A percentile compares a stretch with the other conserved stretches of the same genome.
Conservation (phyloP, 2,329 filamentous ascomycete genomes). For the Chaetomiaceae sp. region DNA sequence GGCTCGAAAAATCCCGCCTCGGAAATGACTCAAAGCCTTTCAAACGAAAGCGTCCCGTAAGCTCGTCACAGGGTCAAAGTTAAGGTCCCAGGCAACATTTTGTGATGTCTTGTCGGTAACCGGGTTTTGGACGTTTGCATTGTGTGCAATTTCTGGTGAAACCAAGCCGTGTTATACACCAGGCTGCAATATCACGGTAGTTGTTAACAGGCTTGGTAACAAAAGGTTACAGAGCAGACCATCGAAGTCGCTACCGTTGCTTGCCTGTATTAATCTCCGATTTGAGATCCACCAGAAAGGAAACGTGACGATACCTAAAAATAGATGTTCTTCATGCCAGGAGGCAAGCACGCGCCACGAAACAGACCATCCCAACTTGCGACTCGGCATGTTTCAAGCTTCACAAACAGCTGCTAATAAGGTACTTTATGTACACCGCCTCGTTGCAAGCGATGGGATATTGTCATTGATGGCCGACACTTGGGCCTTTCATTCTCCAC, state of each 20-base stretch:
- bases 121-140: background rate
- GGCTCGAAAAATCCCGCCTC: background rate
- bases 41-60: background rate
- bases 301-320: background rate
- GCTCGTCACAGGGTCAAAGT: background rate
- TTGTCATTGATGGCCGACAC: too few species aligned
- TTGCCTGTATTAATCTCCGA: too few species aligned
- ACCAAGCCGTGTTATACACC: background rate
- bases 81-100: background rate
- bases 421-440: background rate
- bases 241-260: background rate
- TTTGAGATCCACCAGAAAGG: too few species aligned
- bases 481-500: background rate
- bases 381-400: conserved; percentile 4
- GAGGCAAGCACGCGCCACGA: background rate
- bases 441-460: background rate
- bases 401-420: background rate
- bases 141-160: background rate
- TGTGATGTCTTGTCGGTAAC: background rate
- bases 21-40: background rate
- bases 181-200: conserved; percentile 3
- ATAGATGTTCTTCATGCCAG: background rate
- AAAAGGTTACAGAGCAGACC: too few species aligned
- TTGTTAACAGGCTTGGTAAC: too few species aligned
- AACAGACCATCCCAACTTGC: background rate